Evolutionary conservation across 2,329 filamentous ascomycete species (phyloP), one percentile per base, ranked within the genome.

Genomic region (Trichoderma sp.): DNA sequence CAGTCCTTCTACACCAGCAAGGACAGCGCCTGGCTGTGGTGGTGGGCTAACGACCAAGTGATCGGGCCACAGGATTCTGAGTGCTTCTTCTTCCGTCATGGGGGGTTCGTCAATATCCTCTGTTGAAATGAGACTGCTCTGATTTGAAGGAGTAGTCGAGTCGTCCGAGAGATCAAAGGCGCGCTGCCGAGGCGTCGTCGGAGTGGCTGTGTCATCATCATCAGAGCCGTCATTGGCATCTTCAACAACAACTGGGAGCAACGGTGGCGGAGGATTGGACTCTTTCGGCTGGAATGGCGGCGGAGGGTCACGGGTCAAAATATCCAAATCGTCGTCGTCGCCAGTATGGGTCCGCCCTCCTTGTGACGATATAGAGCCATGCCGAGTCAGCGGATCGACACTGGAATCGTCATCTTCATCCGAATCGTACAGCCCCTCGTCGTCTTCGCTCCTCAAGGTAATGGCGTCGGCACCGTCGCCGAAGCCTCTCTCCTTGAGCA

Each of bases 81-180:
- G 72, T 2, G 80, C 80, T 60, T 81, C 79, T 42, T 81, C 79
- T 2, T 78, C 76, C 4, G 80, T 81, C 72, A 81, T 76, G 0
- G 76, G 77, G 5, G 76, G 70, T 45, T 78, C 76, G 15, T 76
- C 73, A 3, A 70, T 58, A 15, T 73, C 71, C n/a, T 73, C 71
- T 10, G 50, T 67, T 7, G 63, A 53, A 10, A 68, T 34, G 17
- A 67, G 27, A 19, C 61, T 71, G 10, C 69, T 63, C 7, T 72
- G 61, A 6, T 48, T 37, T 1, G 71, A 59, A 2, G 72, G 69
- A 12, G 50, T 45, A 13, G 60, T 58, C 68, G 75, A 10, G 69
- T 71, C 12, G 70, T 73, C n/a, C 66, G 74, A 8, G 7, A 35
- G 57, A 39, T 52, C 60, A 52, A 67, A 67, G 5, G 67, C 25